These are phyloP conservation scores for Globisporangium echinulatum DNA, from an alignment of 352 stramenopile species.

Conservation along the genomic window DNA sequence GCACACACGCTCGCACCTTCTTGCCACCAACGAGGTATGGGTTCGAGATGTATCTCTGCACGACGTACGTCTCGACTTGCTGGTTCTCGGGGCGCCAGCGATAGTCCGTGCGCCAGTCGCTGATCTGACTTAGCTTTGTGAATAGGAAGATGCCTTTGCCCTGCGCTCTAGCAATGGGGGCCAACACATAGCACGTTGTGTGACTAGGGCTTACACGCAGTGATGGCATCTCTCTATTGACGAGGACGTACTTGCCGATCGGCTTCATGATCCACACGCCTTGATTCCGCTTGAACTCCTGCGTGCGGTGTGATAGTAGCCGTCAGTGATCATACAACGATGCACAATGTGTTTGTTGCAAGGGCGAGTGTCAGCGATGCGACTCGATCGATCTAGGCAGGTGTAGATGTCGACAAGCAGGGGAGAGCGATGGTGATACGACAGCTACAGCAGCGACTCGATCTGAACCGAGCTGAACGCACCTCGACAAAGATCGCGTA, in stretches of 20 bases:
- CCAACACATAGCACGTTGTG: not conserved
- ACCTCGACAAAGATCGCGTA: conserved; percentile 93
- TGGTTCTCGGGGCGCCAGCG: conserved; percentile 70
- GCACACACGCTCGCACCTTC: conserved; percentile 41
- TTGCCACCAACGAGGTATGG: conserved; percentile 92
- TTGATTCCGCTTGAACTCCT: conserved; percentile 88
- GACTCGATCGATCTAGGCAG: not conserved
- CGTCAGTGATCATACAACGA: too few species aligned
- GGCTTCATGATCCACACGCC: conserved; percentile 97
- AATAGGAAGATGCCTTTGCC: conserved; percentile 94
- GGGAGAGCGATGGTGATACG: too few species aligned
- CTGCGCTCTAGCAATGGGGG: conserved; percentile 40
- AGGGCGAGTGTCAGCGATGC: not conserved
- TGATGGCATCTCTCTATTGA: too few species aligned
- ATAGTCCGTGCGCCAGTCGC: conserved; percentile 90
- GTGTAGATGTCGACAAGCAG: not conserved
- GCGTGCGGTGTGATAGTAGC: not conserved
- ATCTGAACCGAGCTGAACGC: not conserved
- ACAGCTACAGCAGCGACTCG: not conserved
- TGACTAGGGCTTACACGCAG: not conserved
- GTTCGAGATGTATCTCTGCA: conserved; percentile 92
- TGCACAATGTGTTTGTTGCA: too few species aligned
- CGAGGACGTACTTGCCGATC: conserved; percentile 74
- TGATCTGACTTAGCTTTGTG: conserved; percentile 91
- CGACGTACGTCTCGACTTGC: conserved; percentile 90